These are phyloP conservation scores for Microthlaspi erraticum DNA, from an alignment of 345 rosid genomes.

Conservation along the genomic window DNA sequence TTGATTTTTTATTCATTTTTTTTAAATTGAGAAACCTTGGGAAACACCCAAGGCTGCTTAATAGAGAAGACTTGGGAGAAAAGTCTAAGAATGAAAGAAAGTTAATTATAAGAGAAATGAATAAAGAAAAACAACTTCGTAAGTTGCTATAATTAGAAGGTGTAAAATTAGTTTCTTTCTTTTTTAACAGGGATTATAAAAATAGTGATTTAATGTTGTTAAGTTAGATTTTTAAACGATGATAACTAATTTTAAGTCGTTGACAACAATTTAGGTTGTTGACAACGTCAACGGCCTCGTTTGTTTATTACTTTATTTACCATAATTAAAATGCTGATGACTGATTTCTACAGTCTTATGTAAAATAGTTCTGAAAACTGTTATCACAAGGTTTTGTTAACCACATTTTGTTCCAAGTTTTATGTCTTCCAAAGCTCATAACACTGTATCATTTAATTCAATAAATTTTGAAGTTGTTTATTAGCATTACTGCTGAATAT, in stretches of 20 bases:
- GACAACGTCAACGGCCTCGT: conserved; percentile 23
- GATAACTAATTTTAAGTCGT: conserved; percentile 24
- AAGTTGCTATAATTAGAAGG: conserved; percentile 21
- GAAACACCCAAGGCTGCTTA: conserved; percentile 54
- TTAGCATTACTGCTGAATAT: background rate
- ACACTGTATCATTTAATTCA: background rate
- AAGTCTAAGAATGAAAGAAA: conserved; percentile 9
- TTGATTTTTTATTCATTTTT: conserved; percentile 27
- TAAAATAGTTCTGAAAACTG: background rate
- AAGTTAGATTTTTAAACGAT: conserved; percentile 2
- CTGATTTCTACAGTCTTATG: conserved; percentile 11
- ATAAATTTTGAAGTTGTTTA: background rate
- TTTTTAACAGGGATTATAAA: background rate
- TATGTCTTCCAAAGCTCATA: background rate
- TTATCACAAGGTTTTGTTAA: background rate
- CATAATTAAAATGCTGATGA: conserved; percentile 9
- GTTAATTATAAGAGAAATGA: conserved; percentile 23
- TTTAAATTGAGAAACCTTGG: conserved; percentile 48
- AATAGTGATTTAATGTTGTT: conserved; percentile 17
- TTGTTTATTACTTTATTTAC: background rate
- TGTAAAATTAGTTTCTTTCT: conserved; percentile 18
- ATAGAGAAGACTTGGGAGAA: conserved; percentile 8
- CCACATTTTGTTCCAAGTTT: background rate
- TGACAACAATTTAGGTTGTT: conserved; percentile 30
- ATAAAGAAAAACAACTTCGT: background rate